Evolutionary conservation across 2,329 filamentous ascomycete genomes (phyloP).

Genomic region (Cordyceps tenuipes): DNA sequence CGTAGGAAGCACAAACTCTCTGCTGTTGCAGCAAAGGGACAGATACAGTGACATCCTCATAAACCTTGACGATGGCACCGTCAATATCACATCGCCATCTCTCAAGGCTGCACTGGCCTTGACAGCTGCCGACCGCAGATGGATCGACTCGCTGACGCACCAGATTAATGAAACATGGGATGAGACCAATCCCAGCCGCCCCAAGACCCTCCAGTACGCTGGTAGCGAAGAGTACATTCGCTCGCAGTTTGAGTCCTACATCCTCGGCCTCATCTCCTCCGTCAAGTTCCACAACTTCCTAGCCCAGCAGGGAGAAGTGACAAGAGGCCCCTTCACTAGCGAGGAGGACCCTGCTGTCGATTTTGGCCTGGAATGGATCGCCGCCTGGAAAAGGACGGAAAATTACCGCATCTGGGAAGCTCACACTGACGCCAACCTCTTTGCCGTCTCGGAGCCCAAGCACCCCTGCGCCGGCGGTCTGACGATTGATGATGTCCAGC

Average conservation of each 20-base stretch:
- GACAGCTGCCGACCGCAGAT: slow-evolving; percentile 80
- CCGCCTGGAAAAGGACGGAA: slow-evolving; percentile 79
- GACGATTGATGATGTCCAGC: slow-evolving; percentile 88
- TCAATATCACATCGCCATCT: slow-evolving; percentile 75
- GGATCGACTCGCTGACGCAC: slow-evolving; percentile 94
- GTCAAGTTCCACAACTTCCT: slow-evolving; percentile 81
- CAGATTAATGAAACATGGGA: slow-evolving; percentile 97
- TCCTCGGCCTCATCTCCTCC: slow-evolving; percentile 77
- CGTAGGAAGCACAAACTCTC: slow-evolving; percentile 91
- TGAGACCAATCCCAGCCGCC: slow-evolving; percentile 74
- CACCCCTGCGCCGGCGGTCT: slow-evolving; percentile 91
- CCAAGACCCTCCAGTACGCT: slow-evolving; percentile 90
- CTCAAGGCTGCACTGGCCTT: slow-evolving; percentile 68
- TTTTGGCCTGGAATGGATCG: slow-evolving; percentile 76
- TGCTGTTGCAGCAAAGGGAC: slow-evolving; percentile 88
- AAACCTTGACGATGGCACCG: slow-evolving; percentile 82
- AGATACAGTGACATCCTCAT: slow-evolving; percentile 94
- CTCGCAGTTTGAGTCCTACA: slow-evolving; percentile 93
- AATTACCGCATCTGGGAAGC: slow-evolving; percentile 86
- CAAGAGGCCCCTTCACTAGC: slow-evolving; percentile 55
- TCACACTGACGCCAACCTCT: slow-evolving; percentile 76
- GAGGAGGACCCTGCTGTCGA: slow-evolving; percentile 81
- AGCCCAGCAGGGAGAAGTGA: slow-evolving; percentile 62
- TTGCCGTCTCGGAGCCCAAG: slow-evolving; percentile 86
- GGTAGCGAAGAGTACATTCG: slow-evolving; percentile 97